These are phyloP conservation scores for Eucalyptus victrix DNA, from an alignment of 345 rosid species.

Conservation along the genomic window DNA sequence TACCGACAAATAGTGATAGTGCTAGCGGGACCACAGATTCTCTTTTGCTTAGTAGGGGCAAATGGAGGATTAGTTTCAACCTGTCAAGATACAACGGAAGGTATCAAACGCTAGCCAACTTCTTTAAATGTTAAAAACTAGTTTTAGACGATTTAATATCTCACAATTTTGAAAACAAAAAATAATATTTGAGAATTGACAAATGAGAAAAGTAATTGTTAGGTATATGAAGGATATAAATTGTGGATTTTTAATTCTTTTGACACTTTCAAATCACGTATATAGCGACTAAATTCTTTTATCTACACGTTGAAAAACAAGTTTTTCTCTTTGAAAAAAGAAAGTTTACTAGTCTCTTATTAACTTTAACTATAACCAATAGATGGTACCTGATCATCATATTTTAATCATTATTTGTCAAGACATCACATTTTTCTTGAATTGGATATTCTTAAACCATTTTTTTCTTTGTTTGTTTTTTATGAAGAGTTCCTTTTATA, in stretches of 20 bases:
- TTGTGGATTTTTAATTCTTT: background rate
- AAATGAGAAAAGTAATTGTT: background rate
- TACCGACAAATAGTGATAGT: too few relatives aligned
- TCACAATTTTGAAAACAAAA: background rate
- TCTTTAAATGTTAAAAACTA: background rate
- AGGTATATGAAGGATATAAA: background rate
- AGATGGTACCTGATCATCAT: too few relatives aligned
- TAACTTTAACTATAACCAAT: background rate
- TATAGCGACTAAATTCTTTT: background rate
- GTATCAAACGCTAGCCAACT: background rate
- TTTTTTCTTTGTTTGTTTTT: too few relatives aligned
- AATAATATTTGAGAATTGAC: background rate
- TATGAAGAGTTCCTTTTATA: background rate
- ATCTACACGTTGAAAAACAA: background rate
- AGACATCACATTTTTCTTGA: too few relatives aligned
- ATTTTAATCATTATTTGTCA: too few relatives aligned
- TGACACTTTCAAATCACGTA: background rate
- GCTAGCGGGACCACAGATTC: background rate
- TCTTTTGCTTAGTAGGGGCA: background rate
- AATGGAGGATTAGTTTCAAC: background rate
- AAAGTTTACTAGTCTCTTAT: background rate
- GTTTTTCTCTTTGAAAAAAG: too few relatives aligned
- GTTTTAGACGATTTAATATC: background rate
- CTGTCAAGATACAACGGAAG: background rate
- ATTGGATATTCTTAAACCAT: too few relatives aligned